phyloP scores from a whole-genome alignment of 129 eudicot genomes.

The Flaveria ramosissima region DNA sequence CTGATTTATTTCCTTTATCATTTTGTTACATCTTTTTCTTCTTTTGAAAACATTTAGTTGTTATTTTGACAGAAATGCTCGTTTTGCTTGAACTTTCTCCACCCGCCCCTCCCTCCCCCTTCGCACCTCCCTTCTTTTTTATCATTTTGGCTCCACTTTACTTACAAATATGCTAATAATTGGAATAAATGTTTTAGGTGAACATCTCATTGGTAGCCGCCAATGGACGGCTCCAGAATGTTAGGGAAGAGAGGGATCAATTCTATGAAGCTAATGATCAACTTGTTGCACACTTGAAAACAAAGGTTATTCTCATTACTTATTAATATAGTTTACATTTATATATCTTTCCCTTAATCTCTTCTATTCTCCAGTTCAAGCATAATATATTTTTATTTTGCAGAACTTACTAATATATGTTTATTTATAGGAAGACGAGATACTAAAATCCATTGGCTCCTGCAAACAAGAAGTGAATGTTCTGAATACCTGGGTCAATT shows the following conservation, averaged over 20 bases:
- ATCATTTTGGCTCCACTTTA: too few species aligned
- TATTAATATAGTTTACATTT: background rate
- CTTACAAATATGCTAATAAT: constrained; percentile 1
- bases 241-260: constrained; percentile 90
- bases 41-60: background rate
- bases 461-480: constrained; percentile 78
- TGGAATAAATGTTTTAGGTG: constrained; percentile 49
- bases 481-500: constrained; percentile 84
- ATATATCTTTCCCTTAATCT: background rate
- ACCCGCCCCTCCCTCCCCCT: too few species aligned
- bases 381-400: background rate
- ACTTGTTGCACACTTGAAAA: constrained; percentile 86
- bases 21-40: background rate
- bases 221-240: constrained; percentile 79
- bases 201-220: constrained; percentile 85
- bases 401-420: constrained; percentile 1
- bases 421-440: constrained; percentile 71
- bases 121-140: too few species aligned
- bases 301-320: constrained; percentile 46
- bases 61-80: background rate
- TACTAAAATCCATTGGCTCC: constrained; percentile 69
- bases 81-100: background rate
- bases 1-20: background rate
- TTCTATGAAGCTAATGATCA: constrained; percentile 96
- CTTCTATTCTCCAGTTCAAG: background rate